Evolutionary conservation across 139 green algal genomes (phyloP), one percentile per base, ranked within the genome.

Genomic region (Chlamydomonas applanata): DNA sequence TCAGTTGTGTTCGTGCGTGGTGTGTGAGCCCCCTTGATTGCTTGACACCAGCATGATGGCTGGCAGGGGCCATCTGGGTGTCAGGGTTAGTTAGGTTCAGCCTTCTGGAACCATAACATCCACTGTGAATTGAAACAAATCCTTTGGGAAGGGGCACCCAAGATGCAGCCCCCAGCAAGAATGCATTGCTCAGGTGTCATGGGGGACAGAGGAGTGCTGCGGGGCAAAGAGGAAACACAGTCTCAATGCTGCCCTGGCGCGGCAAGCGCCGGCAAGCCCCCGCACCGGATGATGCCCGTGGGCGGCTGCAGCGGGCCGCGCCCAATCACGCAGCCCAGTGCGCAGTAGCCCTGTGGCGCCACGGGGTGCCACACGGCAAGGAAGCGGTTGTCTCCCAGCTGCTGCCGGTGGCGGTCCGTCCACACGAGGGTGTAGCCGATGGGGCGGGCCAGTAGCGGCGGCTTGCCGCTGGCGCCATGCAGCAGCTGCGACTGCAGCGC

Each of bases 281-380:
- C 62, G 22, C 60, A 79, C 49, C 73, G 46, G 40, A 79, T 69
- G 20, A 79, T 5, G 17, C n/a, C 49, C 3, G 69, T 45, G 24
- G 30, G 36, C 20, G 79, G 80, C 3, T 67, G 56, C 61, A 27
- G 19, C 25, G 67, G 25, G 1, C 73, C 77, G 40, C 69, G 29
- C 0, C 66, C 66, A 22, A 82, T 89, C 67, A 97, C 74, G 36
- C 79, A 83, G 9, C 94, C 94, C 71, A 98, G 73, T 1, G 93
- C 74, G 25, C 93, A 83, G 69, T 97, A 98, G 60, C 94, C 94
- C 1, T 82, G 68, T 1, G 84, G 82, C 17, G 94, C 69, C 24
- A 95, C 64, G 0, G 93, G 91, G 65, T 81, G 77, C 93, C 91
- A 98, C 20, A 98, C 62, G 35, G 53, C 79, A 16, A 96, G 79